These are phyloP conservation scores for Aspergillus intermedius DNA, from an alignment of 2,329 filamentous ascomycete genomes.

Conservation along the genomic window DNA sequence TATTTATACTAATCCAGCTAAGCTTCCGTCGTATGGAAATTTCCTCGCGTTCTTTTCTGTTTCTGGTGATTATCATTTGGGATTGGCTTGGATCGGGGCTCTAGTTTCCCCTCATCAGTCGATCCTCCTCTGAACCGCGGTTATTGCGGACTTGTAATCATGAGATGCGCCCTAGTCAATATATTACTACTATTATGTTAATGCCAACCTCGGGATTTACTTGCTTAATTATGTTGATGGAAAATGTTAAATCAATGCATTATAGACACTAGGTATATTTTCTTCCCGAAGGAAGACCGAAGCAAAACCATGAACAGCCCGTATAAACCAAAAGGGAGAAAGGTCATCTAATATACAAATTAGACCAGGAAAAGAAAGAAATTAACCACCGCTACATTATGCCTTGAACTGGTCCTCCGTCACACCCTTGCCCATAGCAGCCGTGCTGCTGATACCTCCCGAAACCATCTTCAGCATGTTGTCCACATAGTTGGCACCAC, in stretches of 20 bases:
- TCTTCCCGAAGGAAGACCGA: neutral
- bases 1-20: no score
- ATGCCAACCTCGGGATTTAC: no score
- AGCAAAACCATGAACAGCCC: neutral
- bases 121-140: neutral
- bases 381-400: neutral
- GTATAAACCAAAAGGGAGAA: slow-evolving; percentile 3
- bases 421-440: slow-evolving; percentile 95
- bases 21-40: no score
- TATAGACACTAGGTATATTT: neutral
- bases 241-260: neutral
- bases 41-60: no score
- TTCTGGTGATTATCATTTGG: no score
- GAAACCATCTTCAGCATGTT: slow-evolving; percentile 96
- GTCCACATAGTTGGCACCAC: slow-evolving; percentile 88
- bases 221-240: no score
- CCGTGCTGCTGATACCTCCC: slow-evolving; percentile 83
- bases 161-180: no score
- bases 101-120: neutral
- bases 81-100: no score
- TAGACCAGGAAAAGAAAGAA: neutral
- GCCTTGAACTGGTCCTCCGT: slow-evolving; percentile 92
- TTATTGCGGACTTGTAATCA: neutral
- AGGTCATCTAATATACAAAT: neutral
- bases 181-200: no score